Evolutionary conservation across 1,139 yeast genomes (phyloP), one percentile per base, ranked within the genome.

Genomic region (Candida sanyaensis): DNA sequence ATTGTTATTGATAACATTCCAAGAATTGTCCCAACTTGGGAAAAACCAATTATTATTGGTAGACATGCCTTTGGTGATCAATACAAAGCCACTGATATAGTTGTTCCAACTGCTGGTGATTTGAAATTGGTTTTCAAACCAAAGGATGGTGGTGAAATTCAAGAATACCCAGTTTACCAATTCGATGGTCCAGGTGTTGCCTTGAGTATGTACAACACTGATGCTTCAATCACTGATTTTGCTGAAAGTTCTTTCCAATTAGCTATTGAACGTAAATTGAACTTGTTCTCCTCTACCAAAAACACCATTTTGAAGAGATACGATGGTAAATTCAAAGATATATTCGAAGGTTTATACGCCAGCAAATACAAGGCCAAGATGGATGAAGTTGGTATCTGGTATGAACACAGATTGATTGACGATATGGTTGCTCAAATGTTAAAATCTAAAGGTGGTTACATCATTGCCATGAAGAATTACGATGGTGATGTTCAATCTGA

Each of bases 361-460:
- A 58, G 72, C 44, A 78, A 80, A 58, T 92, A 88, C 76, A 81
- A 85, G 72, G 55, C 71, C 23, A 73, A 83, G 57, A 90, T 92
- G 66, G 96, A 90, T 64, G 75, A 75, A 46, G 75, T 76, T 43
- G 93, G 90, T 26, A 86, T 92, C 68, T 91, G 96, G 92, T 92
- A 88, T 69, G 97, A 92, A 75, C 98, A 92, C 78, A 83, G 98
- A 64, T 78, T 92, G 64, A 92, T 92, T 59, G 98, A 92, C 71
- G 98, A 92, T 68, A 92, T 92, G 98, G 98, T 92, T 52, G 98
- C 98, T 23, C 97, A 92, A 75, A 92, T 92, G 97, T 75, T 92
- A 69, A 92, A 92, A 76, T 89, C 97, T 46, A 83, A 83, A 67
- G 98, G 98, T 60, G 98, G 98, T 12, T 92, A 80, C 70, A 86